Conservation (phyloP, 371 early-diverging fungal species). For the Phascolomyces articulosus region DNA sequence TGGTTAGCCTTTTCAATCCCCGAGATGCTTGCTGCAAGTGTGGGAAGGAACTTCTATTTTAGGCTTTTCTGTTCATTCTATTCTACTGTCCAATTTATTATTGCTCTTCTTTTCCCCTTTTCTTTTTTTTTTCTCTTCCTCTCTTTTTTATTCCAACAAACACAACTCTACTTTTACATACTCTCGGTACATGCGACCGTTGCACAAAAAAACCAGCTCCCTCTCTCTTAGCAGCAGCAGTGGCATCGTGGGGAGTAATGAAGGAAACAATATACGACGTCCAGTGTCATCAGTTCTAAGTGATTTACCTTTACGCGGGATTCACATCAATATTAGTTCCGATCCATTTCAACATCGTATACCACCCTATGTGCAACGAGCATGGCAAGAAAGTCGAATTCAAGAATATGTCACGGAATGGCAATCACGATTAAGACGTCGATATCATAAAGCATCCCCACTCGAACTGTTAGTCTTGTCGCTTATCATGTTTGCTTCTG, state of each 20-base stretch:
- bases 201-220: not conserved
- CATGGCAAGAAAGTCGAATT: conserved; percentile 49
- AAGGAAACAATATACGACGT: not conserved
- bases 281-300: conserved; percentile 1
- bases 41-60: too few species aligned
- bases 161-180: not conserved
- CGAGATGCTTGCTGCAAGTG: too few species aligned
- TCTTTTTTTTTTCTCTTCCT: not conserved
- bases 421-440: conserved; percentile 25
- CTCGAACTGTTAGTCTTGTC: conserved; percentile 18
- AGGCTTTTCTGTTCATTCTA: too few species aligned
- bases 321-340: conserved; percentile 56
- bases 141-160: too few species aligned
- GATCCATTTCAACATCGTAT: conserved; percentile 58
- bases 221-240: not conserved
- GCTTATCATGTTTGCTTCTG: conserved; percentile 18
- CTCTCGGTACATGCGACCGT: conserved; percentile 7
- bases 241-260: not conserved
- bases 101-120: not conserved
- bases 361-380: conserved; percentile 45
- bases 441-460: conserved; percentile 29
- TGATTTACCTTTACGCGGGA: conserved; percentile 35
- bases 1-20: too few species aligned
- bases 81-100: too few species aligned
- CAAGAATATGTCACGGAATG: conserved; percentile 21